A percentile compares a stretch with the other conserved stretches of the same genome.
These are phyloP conservation scores for Verticillium dahliae DNA, from an alignment of 2,329 filamentous ascomycete species.

Conservation along the genomic window DNA sequence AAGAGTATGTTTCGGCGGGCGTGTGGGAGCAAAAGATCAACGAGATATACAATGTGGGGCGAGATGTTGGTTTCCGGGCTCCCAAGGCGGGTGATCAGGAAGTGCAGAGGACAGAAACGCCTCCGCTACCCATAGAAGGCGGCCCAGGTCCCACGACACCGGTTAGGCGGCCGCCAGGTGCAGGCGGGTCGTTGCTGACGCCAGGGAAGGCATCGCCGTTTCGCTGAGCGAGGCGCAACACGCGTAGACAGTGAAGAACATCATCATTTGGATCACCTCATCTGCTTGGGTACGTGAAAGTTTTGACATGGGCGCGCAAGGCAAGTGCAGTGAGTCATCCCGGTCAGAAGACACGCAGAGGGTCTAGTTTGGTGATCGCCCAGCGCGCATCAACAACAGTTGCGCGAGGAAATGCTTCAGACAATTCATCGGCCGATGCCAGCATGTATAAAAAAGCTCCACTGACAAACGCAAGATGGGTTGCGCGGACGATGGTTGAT, in stretches of 20 bases:
- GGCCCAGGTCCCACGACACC: conserved; percentile 39
- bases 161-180: conserved; percentile 29
- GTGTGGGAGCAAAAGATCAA: conserved; percentile 77
- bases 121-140: conserved; percentile 36
- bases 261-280: neutral
- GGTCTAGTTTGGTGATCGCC: too few species aligned
- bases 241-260: neutral
- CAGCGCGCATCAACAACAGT: too few species aligned
- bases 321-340: neutral
- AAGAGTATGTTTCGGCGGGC: conserved; percentile 82
- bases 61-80: conserved; percentile 44
- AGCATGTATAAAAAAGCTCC: too few species aligned
- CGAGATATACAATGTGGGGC: conserved; percentile 65
- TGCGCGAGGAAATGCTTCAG: too few species aligned
- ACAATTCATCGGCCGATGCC: too few species aligned
- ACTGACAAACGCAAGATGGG: neutral
- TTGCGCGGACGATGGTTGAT: neutral
- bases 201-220: conserved; percentile 36
- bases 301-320: neutral
- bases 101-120: conserved; percentile 44
- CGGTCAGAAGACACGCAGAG: neutral
- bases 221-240: neutral
- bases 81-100: conserved; percentile 38
- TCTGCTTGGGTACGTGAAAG: neutral
- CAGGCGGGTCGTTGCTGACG: conserved; percentile 36